Conservation (phyloP, 2,329 filamentous ascomycete species). For the Arthrinium phaeospermum region DNA sequence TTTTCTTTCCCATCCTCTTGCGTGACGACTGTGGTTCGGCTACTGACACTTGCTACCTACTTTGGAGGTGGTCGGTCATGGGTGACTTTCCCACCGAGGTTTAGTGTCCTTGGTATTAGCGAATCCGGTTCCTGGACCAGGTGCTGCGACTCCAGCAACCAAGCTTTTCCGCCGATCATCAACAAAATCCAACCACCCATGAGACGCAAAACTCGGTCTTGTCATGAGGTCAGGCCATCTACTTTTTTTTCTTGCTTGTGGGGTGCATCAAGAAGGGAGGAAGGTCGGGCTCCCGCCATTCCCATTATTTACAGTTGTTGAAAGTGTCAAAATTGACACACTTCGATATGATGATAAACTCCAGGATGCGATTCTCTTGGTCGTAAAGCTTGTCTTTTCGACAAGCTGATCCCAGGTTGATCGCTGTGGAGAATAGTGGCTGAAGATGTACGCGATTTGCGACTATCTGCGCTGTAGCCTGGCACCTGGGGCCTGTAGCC, state of each 20-base stretch:
- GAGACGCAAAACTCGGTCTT: background rate
- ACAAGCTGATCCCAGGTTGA: background rate
- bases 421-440: background rate
- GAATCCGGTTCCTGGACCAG: constrained; percentile 6
- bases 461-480: background rate
- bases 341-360: background rate
- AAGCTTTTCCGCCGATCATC: constrained; percentile 12
- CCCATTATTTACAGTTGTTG: background rate
- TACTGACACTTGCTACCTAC: background rate
- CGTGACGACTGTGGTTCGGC: background rate
- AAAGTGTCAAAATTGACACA: background rate
- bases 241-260: background rate
- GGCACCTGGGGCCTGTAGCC: background rate
- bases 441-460: background rate
- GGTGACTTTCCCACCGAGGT: background rate
- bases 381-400: background rate
- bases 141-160: constrained; percentile 12
- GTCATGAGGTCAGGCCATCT: constrained; percentile 6
- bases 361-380: background rate
- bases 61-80: constrained; percentile 3
- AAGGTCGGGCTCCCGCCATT: background rate
- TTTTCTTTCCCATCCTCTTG: background rate
- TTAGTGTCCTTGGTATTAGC: constrained; percentile 1
- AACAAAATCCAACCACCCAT: constrained; percentile 4
- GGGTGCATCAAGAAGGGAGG: background rate